Evolutionary conservation across 495 filamentous ascomycete species (phyloP), one percentile per base, ranked within the genome.

Genomic region (Xylaria intraflava): DNA sequence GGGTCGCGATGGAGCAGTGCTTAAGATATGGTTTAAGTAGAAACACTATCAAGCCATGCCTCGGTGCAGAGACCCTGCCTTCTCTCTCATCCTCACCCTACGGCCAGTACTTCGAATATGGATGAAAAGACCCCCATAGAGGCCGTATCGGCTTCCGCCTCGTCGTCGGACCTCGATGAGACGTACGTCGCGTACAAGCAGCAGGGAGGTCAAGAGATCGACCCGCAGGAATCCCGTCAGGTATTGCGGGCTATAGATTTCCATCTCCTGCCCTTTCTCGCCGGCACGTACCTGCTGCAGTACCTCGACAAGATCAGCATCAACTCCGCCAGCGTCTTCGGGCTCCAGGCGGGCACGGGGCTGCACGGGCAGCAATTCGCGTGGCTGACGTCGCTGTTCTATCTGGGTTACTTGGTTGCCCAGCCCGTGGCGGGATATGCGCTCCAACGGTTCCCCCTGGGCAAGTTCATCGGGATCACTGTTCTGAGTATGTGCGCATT

Each of bases 221-320:
- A 76, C 38, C 62, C 69, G 6, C 55, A 63, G 14, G 77, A 82
- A 56, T 75, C 71, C 7, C 75, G 73, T 36, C 65, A 58, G 33
- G 75, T 83, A 1, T 57, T 83, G 12, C 64, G 77, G 17, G 79
- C 76, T 60, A 81, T 83, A 48, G 82, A 84, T 56, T 47, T 68
- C 14, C 68, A 72, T 12, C 62, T 85, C 45, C 65, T 83, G 26
- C 80, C 82, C 0, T 60, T 83, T 22, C 63, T 85, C 1, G 77
- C 80, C 51, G 62, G 79, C 4, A 82, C 77, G 0, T 83, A 83
- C 50, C 64, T 82, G 47, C 59, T 74, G 2, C 73, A 82, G 62
- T 84, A 81, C 49, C 65, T 83, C 6, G 81, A 85, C 54, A 85
- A 85, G 62, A 76, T 77, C 30, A 76, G 72, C 23, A 74, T 84